These are phyloP conservation scores for Lasiosphaeria ovina DNA, from an alignment of 495 filamentous ascomycete species.

Conservation along the genomic window DNA sequence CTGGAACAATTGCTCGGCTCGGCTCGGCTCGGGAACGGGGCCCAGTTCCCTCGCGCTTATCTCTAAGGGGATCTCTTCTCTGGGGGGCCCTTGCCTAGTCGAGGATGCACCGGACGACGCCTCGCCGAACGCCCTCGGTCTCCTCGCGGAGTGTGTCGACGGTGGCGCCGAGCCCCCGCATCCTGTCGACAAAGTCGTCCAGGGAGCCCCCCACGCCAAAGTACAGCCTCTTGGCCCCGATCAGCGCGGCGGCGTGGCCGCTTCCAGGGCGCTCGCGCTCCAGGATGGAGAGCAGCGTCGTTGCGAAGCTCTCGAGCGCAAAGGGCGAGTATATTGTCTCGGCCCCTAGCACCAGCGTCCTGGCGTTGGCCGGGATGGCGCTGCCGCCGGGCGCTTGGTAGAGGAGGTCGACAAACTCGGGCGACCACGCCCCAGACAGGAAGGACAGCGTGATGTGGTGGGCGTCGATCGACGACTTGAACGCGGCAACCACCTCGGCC, in stretches of 20 bases:
- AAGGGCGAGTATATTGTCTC: conserved; percentile 94
- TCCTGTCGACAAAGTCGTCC: conserved; percentile 73
- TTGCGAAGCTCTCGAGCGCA: conserved; percentile 69
- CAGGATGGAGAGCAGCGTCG: conserved; percentile 65
- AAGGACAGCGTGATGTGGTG: conserved; percentile 64
- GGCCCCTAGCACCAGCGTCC: conserved; percentile 69
- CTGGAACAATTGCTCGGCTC: too few species aligned
- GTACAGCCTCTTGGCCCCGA: conserved; percentile 91
- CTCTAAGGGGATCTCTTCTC: neutral
- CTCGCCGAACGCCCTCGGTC: conserved; percentile 56
- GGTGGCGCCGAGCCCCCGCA: conserved; percentile 53
- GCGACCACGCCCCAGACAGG: conserved; percentile 81
- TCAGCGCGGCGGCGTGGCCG: conserved; percentile 59
- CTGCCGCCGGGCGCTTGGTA: conserved; percentile 22
- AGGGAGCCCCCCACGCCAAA: conserved; percentile 95
- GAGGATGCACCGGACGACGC: conserved; percentile 47
- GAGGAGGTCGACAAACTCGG: conserved; percentile 61
- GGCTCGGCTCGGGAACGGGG: too few species aligned
- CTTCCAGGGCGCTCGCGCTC: conserved; percentile 42
- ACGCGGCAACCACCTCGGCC: conserved; percentile 57
- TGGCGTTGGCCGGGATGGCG: conserved; percentile 18
- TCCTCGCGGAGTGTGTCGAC: conserved; percentile 64
- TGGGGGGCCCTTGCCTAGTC: conserved; percentile 11
- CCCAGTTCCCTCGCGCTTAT: neutral
- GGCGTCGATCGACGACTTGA: conserved; percentile 55